Base-by-base conservation (phyloP, 2,329 filamentous ascomycete species). In the Beauveria sp. region DNA sequence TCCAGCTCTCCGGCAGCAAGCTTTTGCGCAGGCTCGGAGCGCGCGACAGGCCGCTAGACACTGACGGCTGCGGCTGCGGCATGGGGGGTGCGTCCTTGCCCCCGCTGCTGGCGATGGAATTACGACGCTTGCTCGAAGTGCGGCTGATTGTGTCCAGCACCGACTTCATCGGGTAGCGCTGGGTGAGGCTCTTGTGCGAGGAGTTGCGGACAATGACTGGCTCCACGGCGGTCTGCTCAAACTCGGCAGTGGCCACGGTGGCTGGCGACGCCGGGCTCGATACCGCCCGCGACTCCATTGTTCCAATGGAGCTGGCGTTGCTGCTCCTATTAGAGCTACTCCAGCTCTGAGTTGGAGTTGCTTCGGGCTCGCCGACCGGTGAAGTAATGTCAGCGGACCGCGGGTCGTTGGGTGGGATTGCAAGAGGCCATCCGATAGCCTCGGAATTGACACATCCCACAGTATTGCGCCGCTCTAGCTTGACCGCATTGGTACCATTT, bases 401-500 rank as follows among this genome's bases (percentile, higher is more conserved):
- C 18, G 26, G 9, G 51, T 22, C 46, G 10, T 20, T 37, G 9
- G 55, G 37, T 20, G 52, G 18, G 34, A 67, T 67, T 30, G 68
- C 67, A 8, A 69, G 67, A 22, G 67, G 64, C 50, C 65, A 64
- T 3, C 63, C 62, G 51, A 62, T 67, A 8, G 64, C 56, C 52
- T 68, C 68, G 12, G 68, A 66, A 28, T 58, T 64, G 2, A 67
- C 66, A 62, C 65, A 65, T 9, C 53, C 44, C 4, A 59, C 43
- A 12, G 60, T 62, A 16, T 52, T 57, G 3, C 54, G 55, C 9
- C 53, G 40, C 28, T 68, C 68, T 6, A 71, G 48, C 24, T 64
- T 70, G 4, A 76, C 74, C 2, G 70, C 65, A 41, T 80, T 79
- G 2, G 77, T 81, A 1, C 80, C 80, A 54, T 84, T 83, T 10